Conservation (phyloP, 2,329 filamentous ascomycete genomes). For the Colletotrichum sp. region DNA sequence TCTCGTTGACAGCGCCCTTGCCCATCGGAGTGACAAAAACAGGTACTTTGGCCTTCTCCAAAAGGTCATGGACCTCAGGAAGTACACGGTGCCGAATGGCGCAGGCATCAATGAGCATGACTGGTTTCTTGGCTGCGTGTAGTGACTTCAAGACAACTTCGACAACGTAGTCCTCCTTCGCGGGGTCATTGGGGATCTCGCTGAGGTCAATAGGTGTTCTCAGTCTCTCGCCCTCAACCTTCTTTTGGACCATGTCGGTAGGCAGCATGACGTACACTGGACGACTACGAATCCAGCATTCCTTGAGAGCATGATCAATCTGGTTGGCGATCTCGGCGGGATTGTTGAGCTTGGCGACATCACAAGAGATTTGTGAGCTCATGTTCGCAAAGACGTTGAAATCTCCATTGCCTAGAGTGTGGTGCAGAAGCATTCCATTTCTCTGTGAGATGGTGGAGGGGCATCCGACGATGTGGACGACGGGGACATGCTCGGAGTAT, state of each 20-base stretch:
- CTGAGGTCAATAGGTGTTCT: constrained; percentile 72
- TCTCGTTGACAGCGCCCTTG: constrained; percentile 83
- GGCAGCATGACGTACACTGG: constrained; percentile 87
- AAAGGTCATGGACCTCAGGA: constrained; percentile 73
- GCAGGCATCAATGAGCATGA: constrained; percentile 84
- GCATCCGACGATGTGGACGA: constrained; percentile 71
- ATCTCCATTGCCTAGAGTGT: constrained; percentile 79
- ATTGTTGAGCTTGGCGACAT: constrained; percentile 73
- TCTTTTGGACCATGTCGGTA: constrained; percentile 78
- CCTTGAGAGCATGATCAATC: constrained; percentile 78
- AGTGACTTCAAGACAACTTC: constrained; percentile 78
- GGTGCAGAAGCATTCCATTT: constrained; percentile 60
- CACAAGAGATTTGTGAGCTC: constrained; percentile 74
- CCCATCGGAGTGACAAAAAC: constrained; percentile 92
- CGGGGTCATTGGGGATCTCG: constrained; percentile 68
- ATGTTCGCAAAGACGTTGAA: constrained; percentile 85
- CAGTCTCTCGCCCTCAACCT: constrained; percentile 76
- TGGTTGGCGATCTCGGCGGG: constrained; percentile 72
- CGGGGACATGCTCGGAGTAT: constrained; percentile 73
- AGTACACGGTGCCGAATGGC: constrained; percentile 78
- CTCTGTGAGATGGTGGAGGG: constrained; percentile 54
- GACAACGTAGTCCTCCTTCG: constrained; percentile 83
- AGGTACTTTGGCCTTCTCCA: constrained; percentile 76
- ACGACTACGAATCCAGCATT: constrained; percentile 76
- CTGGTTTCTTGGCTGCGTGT: constrained; percentile 73